Evolutionary conservation across 2,329 filamentous ascomycete species (phyloP), one percentile per base, ranked within the genome.

Genomic region (Ophiostoma sp.): DNA sequence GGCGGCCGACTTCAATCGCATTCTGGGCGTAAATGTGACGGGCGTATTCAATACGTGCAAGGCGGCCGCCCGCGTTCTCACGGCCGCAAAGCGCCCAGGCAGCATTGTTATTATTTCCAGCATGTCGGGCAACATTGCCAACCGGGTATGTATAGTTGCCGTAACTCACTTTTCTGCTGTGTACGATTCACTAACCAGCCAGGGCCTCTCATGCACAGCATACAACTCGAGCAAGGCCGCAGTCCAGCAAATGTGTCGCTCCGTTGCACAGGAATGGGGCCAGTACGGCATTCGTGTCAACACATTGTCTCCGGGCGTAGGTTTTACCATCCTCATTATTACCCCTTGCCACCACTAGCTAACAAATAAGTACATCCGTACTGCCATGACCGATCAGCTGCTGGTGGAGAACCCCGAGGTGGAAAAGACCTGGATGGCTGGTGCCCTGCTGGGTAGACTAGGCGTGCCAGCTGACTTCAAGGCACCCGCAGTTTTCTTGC

Each of bases 31-130:
- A 74, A 93, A 93, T 74, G 85, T 88, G 1, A 90, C 88, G 0
- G 90, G 90, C 0, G 80, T 83, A 0, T 93, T 91, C 73, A 79
- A 92, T n/a, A 87, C 86, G 72, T 89, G 90, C 0, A 89, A 91
- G 72, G 89, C 89, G 3, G 78, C 77, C 0, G 82, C 80, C 0
- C 80, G 79, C 45, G 45, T 49, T 11, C 45, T 49, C 12, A 49
- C 45, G 45, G 45, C 45, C 6, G 45, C 45, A 11, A 8, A 49
- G 45, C 45, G 66, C 77, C 82, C 18, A 87, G 89, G 83, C 52
- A 49, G 40, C 7, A 42, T 67, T 27, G 66, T 67, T 82, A 81
- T 88, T 14, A 64, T 73, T 63, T 71, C 72, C 47, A 77, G 77
- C 36, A 78, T 81, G 40, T 77, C 82, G 69, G 85, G 84, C 27